phyloP scores from a whole-genome alignment of 108 stramenopile genomes.

The Skeletonema costatum region DNA sequence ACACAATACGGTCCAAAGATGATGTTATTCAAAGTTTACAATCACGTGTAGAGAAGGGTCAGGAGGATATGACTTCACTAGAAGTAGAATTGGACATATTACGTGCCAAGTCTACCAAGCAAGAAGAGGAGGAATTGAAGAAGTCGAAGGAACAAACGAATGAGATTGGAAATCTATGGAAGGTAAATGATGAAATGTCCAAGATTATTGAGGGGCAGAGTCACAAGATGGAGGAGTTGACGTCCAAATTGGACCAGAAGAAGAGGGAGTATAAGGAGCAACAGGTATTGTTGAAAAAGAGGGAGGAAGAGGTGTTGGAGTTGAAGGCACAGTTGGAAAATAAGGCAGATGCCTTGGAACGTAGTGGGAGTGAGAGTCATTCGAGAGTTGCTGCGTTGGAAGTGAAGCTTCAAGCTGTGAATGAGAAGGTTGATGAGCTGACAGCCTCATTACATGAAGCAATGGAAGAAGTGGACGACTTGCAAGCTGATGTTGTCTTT shows the following conservation, averaged over 20 bases:
- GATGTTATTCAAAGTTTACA: slow-evolving; percentile 45
- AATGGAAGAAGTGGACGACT: slow-evolving; percentile 43
- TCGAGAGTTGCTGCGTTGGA: slow-evolving; percentile 23
- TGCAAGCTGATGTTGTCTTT: slow-evolving; percentile 42
- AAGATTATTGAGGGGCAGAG: slow-evolving; percentile 37
- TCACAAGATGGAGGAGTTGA: slow-evolving; percentile 35
- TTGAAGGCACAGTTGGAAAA: slow-evolving; percentile 17
- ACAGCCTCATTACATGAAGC: slow-evolving; percentile 48
- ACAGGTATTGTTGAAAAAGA: not conserved
- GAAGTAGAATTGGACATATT: slow-evolving; percentile 39
- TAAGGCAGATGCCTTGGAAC: slow-evolving; percentile 4
- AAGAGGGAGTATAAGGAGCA: slow-evolving; percentile 31
- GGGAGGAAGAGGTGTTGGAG: slow-evolving; percentile 17
- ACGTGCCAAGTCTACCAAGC: not conserved
- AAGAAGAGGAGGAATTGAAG: not conserved
- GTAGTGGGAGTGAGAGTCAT: slow-evolving; percentile 3
- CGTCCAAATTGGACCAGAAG: slow-evolving; percentile 19
- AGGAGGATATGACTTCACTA: slow-evolving; percentile 33
- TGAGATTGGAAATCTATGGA: slow-evolving; percentile 17
- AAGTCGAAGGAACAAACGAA: slow-evolving; percentile 9
- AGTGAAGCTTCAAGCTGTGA: slow-evolving; percentile 18
- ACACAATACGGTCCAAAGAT: slow-evolving; percentile 35
- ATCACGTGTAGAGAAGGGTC: slow-evolving; percentile 11
- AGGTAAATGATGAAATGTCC: slow-evolving; percentile 37
- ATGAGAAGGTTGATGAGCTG: slow-evolving; percentile 57